A percentile compares a stretch with the other conserved stretches of the same genome.
Conservation (phyloP, 345 rosid species). For the Linum tenue region DNA sequence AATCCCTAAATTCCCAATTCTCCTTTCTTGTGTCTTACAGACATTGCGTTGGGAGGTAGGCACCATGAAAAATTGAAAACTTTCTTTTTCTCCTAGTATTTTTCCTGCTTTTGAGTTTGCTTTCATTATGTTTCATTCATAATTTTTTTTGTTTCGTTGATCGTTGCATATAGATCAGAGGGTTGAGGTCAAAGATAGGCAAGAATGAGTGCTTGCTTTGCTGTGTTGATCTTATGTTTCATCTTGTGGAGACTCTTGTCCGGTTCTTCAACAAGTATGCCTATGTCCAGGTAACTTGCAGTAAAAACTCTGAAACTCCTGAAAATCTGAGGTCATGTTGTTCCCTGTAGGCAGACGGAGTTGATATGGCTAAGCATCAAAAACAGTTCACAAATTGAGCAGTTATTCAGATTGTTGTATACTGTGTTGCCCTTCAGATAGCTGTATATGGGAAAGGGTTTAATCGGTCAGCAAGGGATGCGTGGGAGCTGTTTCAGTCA, state of each 20-base stretch:
- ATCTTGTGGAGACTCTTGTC: slow-evolving; percentile 95
- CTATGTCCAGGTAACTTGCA: slow-evolving; percentile 95
- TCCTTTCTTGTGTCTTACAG: too few relatives aligned
- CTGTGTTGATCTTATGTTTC: slow-evolving; percentile 83
- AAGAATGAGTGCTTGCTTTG: slow-evolving; percentile 93
- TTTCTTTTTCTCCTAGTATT: slow-evolving; percentile 7
- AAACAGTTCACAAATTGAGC: too few relatives aligned
- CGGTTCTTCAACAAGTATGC: slow-evolving; percentile 96
- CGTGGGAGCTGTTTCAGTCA: slow-evolving; percentile 94
- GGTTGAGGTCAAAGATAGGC: slow-evolving; percentile 87
- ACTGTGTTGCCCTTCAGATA: slow-evolving; percentile 39
- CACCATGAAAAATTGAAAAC: slow-evolving; percentile 4
- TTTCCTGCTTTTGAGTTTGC: too few relatives aligned
- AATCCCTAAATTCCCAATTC: too few relatives aligned
- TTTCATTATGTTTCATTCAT: too few relatives aligned
- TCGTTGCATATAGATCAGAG: slow-evolving; percentile 80
- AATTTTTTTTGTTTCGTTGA: too few relatives aligned
- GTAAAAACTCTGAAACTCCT: too few relatives aligned
- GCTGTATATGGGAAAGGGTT: slow-evolving; percentile 92
- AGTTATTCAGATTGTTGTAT: slow-evolving; percentile 6
- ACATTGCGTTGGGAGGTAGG: slow-evolving; percentile 95
- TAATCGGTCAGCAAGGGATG: slow-evolving; percentile 91
- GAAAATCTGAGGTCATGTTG: too few relatives aligned
- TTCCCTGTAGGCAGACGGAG: too few relatives aligned
- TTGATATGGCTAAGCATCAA: too few relatives aligned